Evolutionary conservation across 2,329 filamentous ascomycete species (phyloP).

Genomic region (Helminthosporium solani): DNA sequence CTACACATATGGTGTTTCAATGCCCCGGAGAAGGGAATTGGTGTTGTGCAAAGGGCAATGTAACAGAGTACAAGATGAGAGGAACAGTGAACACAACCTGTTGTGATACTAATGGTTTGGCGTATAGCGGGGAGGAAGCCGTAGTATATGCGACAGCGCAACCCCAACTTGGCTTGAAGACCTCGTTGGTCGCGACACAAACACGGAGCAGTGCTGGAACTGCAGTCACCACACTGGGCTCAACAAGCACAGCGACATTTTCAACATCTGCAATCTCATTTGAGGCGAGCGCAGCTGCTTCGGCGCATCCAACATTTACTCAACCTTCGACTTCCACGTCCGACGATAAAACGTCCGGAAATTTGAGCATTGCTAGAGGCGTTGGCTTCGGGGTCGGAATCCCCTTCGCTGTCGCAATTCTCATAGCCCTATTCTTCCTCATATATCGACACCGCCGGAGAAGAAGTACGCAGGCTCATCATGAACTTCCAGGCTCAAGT

Average conservation of each 20-base stretch:
- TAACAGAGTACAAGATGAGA: background rate
- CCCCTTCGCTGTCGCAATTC: background rate
- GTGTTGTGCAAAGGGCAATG: conserved; percentile 6
- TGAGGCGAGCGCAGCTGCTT: background rate
- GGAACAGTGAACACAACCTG: conserved; percentile 6
- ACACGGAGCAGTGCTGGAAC: background rate
- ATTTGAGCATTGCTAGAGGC: background rate
- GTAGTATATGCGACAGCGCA: conserved; percentile 3
- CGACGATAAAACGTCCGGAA: background rate
- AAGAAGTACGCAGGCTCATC: background rate
- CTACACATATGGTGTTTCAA: conserved; percentile 4
- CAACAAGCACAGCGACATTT: background rate
- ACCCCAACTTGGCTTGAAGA: background rate
- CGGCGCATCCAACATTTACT: background rate
- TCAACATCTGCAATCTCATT: background rate
- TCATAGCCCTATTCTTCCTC: background rate
- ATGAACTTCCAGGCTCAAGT: background rate
- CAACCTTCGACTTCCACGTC: background rate
- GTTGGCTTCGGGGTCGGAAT: conserved; percentile 2
- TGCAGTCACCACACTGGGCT: too few relatives aligned
- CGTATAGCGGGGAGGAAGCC: background rate
- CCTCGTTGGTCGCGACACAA: background rate
- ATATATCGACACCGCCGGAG: background rate
- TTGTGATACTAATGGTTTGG: conserved; percentile 1
- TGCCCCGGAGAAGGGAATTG: conserved; percentile 8